A percentile compares a stretch with the other conserved stretches of the same genome.
phyloP scores from a whole-genome alignment of 2,329 filamentous ascomycete species.

The Myrmaecium sp. region DNA sequence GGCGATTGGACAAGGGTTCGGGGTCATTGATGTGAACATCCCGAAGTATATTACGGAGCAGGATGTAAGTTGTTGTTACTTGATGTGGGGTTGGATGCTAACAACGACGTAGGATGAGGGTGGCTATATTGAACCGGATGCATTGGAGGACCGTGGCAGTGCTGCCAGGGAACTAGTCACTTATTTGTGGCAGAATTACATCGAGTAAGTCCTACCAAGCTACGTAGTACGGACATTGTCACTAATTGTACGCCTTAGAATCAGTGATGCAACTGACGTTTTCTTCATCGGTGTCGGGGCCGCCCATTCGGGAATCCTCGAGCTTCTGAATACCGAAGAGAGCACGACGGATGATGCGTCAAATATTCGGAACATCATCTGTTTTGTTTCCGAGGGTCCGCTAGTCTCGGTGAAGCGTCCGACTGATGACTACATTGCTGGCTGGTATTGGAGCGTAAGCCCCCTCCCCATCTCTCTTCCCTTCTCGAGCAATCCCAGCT shows the following conservation, averaged over 20 bases:
- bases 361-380: conserved; percentile 1
- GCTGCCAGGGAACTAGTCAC: conserved; percentile 54
- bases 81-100: conserved; percentile 1
- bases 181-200: conserved; percentile 95
- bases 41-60: conserved; percentile 56
- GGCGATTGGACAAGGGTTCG: conserved; percentile 61
- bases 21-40: conserved; percentile 81
- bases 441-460: conserved; percentile 61
- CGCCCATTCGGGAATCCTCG: conserved; percentile 67
- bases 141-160: conserved; percentile 17
- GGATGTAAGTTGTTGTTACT: conserved; percentile 28
- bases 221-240: too few species aligned
- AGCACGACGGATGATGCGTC: not conserved
- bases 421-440: conserved; percentile 54
- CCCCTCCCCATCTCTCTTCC: not conserved
- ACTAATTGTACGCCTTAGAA: conserved; percentile 21
- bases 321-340: conserved; percentile 40
- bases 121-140: conserved; percentile 31
- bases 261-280: conserved; percentile 50
- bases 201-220: conserved; percentile 49
- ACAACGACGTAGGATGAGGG: conserved; percentile 12
- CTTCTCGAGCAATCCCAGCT: conserved; percentile 1
- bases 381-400: not conserved
- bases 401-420: conserved; percentile 42
- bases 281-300: conserved; percentile 83